Percentiles rank a stretch among this genome's conserved stretches.
These are phyloP conservation scores for Viridothelium virens DNA, from an alignment of 495 filamentous ascomycete species.

Conservation along the genomic window DNA sequence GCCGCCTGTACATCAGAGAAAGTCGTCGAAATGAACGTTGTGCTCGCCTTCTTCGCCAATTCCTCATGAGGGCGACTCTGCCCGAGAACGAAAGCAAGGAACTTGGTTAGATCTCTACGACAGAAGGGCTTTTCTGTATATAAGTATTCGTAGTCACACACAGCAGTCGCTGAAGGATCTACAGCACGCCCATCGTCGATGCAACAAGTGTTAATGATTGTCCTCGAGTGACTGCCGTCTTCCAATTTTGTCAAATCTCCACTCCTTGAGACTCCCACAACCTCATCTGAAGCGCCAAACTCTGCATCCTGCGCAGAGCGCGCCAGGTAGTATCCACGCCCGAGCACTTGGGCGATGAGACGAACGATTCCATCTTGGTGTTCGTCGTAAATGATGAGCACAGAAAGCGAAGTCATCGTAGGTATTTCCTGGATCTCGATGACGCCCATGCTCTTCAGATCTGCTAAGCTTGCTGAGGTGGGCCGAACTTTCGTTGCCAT, in stretches of 20 bases:
- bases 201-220: conserved; percentile 63
- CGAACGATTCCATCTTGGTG: conserved; percentile 32
- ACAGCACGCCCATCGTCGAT: conserved; percentile 60
- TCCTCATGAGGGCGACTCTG: conserved; percentile 67
- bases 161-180: conserved; percentile 52
- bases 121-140: conserved; percentile 64
- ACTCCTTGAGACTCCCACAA: conserved; percentile 27
- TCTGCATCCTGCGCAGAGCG: conserved; percentile 23
- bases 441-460: conserved; percentile 25
- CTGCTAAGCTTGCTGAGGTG: conserved; percentile 17
- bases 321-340: conserved; percentile 28
- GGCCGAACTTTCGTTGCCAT: conserved; percentile 30
- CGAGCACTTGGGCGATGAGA: conserved; percentile 34
- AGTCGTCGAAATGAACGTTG: conserved; percentile 77
- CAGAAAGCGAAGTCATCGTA: conserved; percentile 24
- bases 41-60: conserved; percentile 64
- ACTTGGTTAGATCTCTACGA: conserved; percentile 67
- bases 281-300: conserved; percentile 20
- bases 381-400: conserved; percentile 32
- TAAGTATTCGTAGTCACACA: conserved; percentile 75
- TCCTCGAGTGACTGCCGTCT: conserved; percentile 21
- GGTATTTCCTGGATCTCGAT: conserved; percentile 32
- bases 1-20: conserved; percentile 78
- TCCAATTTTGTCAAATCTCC: conserved; percentile 18
- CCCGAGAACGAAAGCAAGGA: conserved; percentile 67